Evolutionary conservation across 495 filamentous ascomycete species (phyloP), one percentile per base, ranked within the genome.

Genomic region (Podospora sp.): DNA sequence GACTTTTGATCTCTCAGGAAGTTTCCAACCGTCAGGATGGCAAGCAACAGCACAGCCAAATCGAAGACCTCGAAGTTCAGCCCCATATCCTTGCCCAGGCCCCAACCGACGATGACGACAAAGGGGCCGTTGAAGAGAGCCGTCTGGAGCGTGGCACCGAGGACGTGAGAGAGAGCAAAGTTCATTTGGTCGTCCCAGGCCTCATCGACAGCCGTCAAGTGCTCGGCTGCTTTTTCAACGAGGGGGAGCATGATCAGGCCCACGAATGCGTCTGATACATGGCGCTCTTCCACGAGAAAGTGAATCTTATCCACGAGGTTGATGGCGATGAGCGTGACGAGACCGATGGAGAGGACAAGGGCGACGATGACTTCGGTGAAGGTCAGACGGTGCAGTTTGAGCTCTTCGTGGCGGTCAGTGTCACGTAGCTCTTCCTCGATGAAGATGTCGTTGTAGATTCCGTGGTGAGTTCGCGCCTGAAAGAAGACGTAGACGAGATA

Each of bases 141-240:
- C 0, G 94, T 98, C 74, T 97, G 94, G 57, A 97, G 90, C 5
- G 90, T 92, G 14, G 92, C 88, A 20, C 92, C 93, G 50, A 98
- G 87, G 62, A 95, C 91, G 78, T 97, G 92, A 55, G 91, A 89
- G 8, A 98, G 86, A 0, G 94, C 94, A 76, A 96, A 95, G 80
- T 97, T 97, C 86, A 92, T 91, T 73, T 83, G 88, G 76, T 90
- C 86, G 75, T 92, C 91, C 84, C 89, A 96, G 11, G 94, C 94
- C 81, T 97, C 94, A 76, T 97, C 94, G 53, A 97, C 79, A 14
- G 93, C 91, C 0, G 91, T 96, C 46, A 97, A 78, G 75, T 97
- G 94, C 80, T 97, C 94, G 11, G 92, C 92, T 0, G 89, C 90
- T 74, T 97, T 97, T 72, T 97, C 94, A 8, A 97, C 93, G 0